Evolutionary conservation across 2,329 filamentous ascomycete genomes (phyloP), one percentile per base, ranked within the genome.

Genomic region (Colletotrichum acutatum): DNA sequence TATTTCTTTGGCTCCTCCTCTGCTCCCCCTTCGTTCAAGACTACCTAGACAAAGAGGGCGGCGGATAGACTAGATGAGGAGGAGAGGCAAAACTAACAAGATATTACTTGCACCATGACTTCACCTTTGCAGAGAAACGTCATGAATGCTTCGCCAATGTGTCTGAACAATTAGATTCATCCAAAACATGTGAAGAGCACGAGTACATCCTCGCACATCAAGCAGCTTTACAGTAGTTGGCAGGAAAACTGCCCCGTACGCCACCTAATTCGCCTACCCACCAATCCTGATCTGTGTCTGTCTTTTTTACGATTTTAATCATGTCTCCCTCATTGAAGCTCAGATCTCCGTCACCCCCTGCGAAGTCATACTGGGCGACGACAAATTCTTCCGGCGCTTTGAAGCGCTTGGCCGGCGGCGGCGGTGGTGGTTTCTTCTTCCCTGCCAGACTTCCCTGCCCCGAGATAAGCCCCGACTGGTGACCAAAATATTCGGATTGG

Each of bases 261-360:
- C 94, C 94, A 53, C 86, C 85, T 16, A 95, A 75, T 81, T 97
- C 94, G 14, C 94, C 94, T 74, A 94, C 90, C 94, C 94, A 97
- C 94, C 94, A 97, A 79, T 97, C 94, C 82, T 97, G 93, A 26
- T 90, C 92, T 74, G 92, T 95, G 7, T 90, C 89, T 2, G 94
- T 97, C 84, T 93, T 94, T 84, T 94, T 94, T 37, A 95, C 79
- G 4, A 97, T 91, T 58, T 87, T 90, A 76, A 97, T 97, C 62
- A 89, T 86, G 78, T 97, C 94, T 2, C 94, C 94, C 80, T 95
- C 93, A 34, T 86, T 86, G 79, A 97, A 97, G 2, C 87, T 87
- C 64, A 97, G 80, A 80, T 97, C 94, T 0, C 93, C 93, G 7
- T 88, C 89, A 78, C 95, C 91, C 0, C 92, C 93, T 1, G 87